A percentile compares a stretch with the other conserved stretches of the same genome.
Conservation (phyloP, 169 alveolate species). For the Plasmodium adleri region DNA sequence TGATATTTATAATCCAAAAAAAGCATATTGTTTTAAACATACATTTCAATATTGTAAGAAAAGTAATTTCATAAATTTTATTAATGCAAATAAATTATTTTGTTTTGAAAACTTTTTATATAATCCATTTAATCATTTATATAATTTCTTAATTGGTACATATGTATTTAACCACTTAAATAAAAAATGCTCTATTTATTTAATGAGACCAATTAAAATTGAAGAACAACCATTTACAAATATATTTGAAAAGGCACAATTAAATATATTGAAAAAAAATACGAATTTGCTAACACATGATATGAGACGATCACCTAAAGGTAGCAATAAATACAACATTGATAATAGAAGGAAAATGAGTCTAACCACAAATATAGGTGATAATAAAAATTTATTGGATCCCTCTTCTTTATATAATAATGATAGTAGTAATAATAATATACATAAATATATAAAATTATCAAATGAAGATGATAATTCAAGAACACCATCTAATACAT, state of each 20-base stretch:
- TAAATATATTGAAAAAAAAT: slow-evolving; percentile 20
- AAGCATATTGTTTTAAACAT: slow-evolving; percentile 73
- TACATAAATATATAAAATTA: slow-evolving; percentile 19
- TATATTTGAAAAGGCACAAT: slow-evolving; percentile 69
- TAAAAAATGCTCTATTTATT: slow-evolving; percentile 39
- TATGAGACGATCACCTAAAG: slow-evolving; percentile 5
- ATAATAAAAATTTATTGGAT: not conserved
- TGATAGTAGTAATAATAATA: slow-evolving; percentile 9
- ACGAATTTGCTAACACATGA: slow-evolving; percentile 25
- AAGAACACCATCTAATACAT: slow-evolving; percentile 15
- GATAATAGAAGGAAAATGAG: slow-evolving; percentile 15
- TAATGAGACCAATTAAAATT: slow-evolving; percentile 62
- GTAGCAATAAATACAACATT: not conserved
- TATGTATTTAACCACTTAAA: slow-evolving; percentile 47
- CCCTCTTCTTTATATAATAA: too few relatives aligned
- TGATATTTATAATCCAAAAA: slow-evolving; percentile 74
- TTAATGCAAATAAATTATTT: slow-evolving; percentile 65
- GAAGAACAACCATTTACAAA: slow-evolving; percentile 32
- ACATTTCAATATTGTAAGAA: slow-evolving; percentile 65
- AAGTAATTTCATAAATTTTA: slow-evolving; percentile 42
- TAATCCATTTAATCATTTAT: slow-evolving; percentile 57
- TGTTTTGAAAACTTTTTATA: slow-evolving; percentile 57
- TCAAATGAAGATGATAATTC: slow-evolving; percentile 13
- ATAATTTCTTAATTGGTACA: slow-evolving; percentile 60
- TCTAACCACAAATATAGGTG: slow-evolving; percentile 2